Conservation (phyloP, 2,329 filamentous ascomycete genomes). For the Penicillium hordei region DNA sequence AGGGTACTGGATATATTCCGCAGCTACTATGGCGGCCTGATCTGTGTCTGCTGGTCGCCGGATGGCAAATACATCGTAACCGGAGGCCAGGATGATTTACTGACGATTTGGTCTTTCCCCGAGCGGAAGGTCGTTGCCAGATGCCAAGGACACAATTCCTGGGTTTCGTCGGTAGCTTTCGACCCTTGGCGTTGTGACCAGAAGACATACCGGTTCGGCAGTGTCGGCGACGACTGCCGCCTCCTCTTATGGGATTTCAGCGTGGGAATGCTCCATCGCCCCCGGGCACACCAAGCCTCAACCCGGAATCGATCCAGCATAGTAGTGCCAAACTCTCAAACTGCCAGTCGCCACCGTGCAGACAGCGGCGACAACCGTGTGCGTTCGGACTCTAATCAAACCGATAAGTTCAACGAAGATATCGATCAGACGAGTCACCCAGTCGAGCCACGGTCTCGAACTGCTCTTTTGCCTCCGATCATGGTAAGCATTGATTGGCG, state of each 20-base stretch:
- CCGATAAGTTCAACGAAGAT: constrained; percentile 43
- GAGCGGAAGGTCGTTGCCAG: constrained; percentile 84
- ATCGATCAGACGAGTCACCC: constrained; percentile 68
- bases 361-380: constrained; percentile 61
- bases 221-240: constrained; percentile 89
- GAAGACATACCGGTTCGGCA: constrained; percentile 91
- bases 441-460: constrained; percentile 80
- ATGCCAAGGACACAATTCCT: constrained; percentile 93
- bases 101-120: constrained; percentile 90
- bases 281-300: constrained; percentile 60
- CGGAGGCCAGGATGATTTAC: constrained; percentile 90
- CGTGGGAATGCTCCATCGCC: constrained; percentile 90
- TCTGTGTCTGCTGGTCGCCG: constrained; percentile 95
- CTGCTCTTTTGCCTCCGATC: constrained; percentile 85
- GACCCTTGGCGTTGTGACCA: constrained; percentile 97
- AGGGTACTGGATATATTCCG: constrained; percentile 84
- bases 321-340: constrained; percentile 27
- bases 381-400: constrained; percentile 69
- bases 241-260: constrained; percentile 96
- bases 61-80: constrained; percentile 95
- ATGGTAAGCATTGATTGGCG: constrained; percentile 60
- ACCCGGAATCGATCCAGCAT: constrained; percentile 43
- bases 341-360: constrained; percentile 61
- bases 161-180: constrained; percentile 90
- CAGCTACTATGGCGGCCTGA: constrained; percentile 90